Evolutionary conservation across 148 eudicot species (phyloP), one percentile per base, ranked within the genome.

Genomic region (Cornus controversa): DNA sequence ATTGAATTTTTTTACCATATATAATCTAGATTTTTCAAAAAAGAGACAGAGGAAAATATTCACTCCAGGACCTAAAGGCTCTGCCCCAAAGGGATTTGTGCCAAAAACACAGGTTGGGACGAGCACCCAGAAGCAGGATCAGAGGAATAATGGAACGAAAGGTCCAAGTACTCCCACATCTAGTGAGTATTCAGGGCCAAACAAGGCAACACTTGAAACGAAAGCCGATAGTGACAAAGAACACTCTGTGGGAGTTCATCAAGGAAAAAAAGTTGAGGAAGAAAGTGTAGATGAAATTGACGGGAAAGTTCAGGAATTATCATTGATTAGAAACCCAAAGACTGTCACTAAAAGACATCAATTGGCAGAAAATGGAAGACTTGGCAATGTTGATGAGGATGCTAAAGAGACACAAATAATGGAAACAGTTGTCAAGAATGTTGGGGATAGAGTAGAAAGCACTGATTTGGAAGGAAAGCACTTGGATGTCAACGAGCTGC

Each of bases 11-110:
- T 42, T n/a, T 28, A 31, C 24, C 63, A 18, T 28, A 27, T 70
- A 2, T 65, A 5, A 31, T 58, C 70, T 82, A 96, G 99, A 93
- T 69, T 91, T 86, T 69, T 89, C 97, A 54, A 90, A 83, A 83
- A 89, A 82, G 76, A 85, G 84, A 75, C 89, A 37, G 37, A 85
- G 82, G 76, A 96, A 75, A 81, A 72, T 75, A 79, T 87, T 90
- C 23, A 80, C 85, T 25, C 70, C 94, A 28, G 86, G 84, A 80
- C 50, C 88, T 31, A 87, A 85, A 85, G 87, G 83, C 66, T 78
- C 91, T 63, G 37, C 85, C 68, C 85, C 92, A 3, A 91, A 92
- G 82, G 91, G 93, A 29, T 90, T 91, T 85, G 67, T 78, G 71
- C 97, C 92, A 29, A 89, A 88, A 86, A 71, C 86, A 36, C 92